These are phyloP conservation scores for Suillus discolor DNA, from an alignment of 768 basidiomycete genomes.

Conservation along the genomic window DNA sequence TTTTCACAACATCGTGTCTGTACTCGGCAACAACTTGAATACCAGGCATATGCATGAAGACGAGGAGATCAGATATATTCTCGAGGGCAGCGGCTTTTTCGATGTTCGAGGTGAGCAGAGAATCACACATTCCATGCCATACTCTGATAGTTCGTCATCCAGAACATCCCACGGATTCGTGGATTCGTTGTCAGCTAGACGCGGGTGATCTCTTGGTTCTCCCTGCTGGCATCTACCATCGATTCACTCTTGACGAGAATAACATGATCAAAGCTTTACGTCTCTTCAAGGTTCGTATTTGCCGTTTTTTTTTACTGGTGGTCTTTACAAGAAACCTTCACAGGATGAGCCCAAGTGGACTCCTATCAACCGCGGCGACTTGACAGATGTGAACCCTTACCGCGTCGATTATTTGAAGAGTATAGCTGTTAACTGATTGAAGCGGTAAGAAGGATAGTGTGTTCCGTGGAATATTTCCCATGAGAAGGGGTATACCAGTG, in stretches of 20 bases:
- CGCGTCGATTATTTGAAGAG: conserved; percentile 61
- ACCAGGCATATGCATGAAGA: conserved; percentile 91
- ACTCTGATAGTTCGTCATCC: neutral
- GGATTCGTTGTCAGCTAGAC: conserved; percentile 79
- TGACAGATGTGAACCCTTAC: conserved; percentile 66
- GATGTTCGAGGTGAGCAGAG: conserved; percentile 77
- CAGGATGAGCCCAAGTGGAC: conserved; percentile 94
- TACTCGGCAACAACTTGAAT: neutral
- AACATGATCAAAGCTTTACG: conserved; percentile 78
- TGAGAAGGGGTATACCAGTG: neutral
- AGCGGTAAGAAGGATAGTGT: neutral
- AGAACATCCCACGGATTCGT: conserved; percentile 69
- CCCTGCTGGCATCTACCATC: conserved; percentile 92
- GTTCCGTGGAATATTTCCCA: neutral
- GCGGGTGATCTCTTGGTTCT: conserved; percentile 86
- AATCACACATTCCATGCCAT: neutral
- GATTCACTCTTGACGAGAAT: conserved; percentile 83
- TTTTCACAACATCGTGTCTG: too few species aligned
- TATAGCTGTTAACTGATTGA: conserved; percentile 39
- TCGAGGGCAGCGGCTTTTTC: conserved; percentile 87
- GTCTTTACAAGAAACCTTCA: conserved; percentile 1
- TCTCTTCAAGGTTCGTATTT: conserved; percentile 71
- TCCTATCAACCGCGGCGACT: conserved; percentile 64
- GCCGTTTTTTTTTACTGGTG: neutral
- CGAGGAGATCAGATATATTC: conserved; percentile 91